A percentile compares a stretch with the other conserved stretches of the same genome.
Conservation (phyloP, 768 basidiomycete species). For the Favolaschia claudopus region DNA sequence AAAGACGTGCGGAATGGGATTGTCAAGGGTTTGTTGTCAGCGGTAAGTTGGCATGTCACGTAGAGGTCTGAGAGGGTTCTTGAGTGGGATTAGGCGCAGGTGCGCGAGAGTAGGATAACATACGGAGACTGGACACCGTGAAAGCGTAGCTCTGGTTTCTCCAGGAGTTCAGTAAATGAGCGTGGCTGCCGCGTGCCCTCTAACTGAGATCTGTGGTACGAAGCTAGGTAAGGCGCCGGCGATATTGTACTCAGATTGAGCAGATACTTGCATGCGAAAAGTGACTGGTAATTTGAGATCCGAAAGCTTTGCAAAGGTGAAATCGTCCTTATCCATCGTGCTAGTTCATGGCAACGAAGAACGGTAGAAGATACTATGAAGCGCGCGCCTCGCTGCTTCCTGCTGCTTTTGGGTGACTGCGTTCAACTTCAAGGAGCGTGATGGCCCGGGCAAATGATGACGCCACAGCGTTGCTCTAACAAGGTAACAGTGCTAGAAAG, state of each 20-base stretch:
- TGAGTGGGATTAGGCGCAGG: constrained; percentile 29
- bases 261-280: constrained; percentile 72
- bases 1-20: constrained; percentile 92
- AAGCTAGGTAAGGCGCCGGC: not conserved
- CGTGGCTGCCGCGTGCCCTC: constrained; percentile 80
- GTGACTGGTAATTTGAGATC: constrained; percentile 90
- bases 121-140: constrained; percentile 86
- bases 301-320: constrained; percentile 90
- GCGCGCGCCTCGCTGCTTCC: no score
- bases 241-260: not conserved
- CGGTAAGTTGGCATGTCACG: constrained; percentile 90
- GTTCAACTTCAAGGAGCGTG: no score
- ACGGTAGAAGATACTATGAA: no score
- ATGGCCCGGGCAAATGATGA: no score
- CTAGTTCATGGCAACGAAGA: not conserved
- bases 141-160: constrained; percentile 83
- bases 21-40: constrained; percentile 92
- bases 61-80: constrained; percentile 93
- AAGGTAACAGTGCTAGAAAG: no score
- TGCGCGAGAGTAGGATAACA: constrained; percentile 34
- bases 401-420: no score
- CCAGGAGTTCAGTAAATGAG: constrained; percentile 81
- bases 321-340: constrained; percentile 71
- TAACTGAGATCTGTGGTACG: constrained; percentile 71
- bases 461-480: no score